Percentiles rank a stretch among this genome's conserved stretches.
Conservation (phyloP, 2,329 filamentous ascomycete species). For the Atkinsonella texensis region DNA sequence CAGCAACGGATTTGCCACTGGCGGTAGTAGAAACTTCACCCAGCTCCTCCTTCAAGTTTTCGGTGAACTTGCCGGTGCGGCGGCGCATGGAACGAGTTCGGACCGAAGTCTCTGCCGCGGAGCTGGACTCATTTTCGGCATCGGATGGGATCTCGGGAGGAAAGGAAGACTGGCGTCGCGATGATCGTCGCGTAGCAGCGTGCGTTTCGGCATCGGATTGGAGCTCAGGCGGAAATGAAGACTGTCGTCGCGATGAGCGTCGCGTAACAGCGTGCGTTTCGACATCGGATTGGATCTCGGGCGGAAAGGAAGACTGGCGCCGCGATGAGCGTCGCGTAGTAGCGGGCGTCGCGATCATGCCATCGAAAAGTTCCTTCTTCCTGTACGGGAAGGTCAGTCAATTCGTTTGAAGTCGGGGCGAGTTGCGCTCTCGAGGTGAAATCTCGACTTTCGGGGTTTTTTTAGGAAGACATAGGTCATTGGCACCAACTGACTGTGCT, state of each 20-base stretch:
- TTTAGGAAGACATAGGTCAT: background rate
- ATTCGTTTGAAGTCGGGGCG: background rate
- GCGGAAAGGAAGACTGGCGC: conserved; percentile 36
- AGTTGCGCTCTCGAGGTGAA: background rate
- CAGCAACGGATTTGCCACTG: conserved; percentile 21
- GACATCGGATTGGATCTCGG: conserved; percentile 29
- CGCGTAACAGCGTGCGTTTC: conserved; percentile 33
- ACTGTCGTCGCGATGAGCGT: conserved; percentile 38
- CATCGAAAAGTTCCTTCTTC: conserved; percentile 50
- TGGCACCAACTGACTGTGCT: background rate
- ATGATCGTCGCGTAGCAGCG: conserved; percentile 24
- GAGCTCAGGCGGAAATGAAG: conserved; percentile 30
- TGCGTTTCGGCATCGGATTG: conserved; percentile 30
- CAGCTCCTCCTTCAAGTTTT: conserved; percentile 36
- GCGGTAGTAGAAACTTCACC: conserved; percentile 17
- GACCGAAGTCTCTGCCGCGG: conserved; percentile 29
- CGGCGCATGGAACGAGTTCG: conserved; percentile 27
- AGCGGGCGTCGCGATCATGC: conserved; percentile 46
- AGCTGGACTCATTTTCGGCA: conserved; percentile 37
- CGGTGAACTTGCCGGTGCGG: conserved; percentile 37
- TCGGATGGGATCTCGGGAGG: conserved; percentile 30
- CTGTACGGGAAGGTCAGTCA: conserved; percentile 20
- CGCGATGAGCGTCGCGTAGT: conserved; percentile 29
- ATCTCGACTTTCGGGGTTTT: background rate
- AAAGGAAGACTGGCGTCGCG: conserved; percentile 38